These are phyloP conservation scores for Aquanectria penicillioides DNA, from an alignment of 2,329 filamentous ascomycete genomes.

Conservation along the genomic window DNA sequence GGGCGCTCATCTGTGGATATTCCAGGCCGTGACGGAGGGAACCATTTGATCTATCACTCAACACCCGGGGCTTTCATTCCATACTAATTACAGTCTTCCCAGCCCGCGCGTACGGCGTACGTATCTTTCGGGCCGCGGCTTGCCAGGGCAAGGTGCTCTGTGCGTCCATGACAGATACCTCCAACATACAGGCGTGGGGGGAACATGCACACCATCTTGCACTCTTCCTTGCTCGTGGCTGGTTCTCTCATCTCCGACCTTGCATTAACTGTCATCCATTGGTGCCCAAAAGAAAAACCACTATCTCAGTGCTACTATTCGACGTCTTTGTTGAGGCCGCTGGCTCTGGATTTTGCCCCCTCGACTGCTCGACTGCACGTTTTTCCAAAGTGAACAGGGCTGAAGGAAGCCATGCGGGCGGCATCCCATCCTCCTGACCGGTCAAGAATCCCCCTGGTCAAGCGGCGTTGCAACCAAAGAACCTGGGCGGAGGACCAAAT, in stretches of 20 bases:
- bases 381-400: constrained; percentile 19
- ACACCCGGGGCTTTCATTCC: neutral
- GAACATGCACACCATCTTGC: constrained; percentile 13
- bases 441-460: constrained; percentile 21
- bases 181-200: constrained; percentile 1
- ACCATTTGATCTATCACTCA: neutral
- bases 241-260: constrained; percentile 14
- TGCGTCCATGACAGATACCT: constrained; percentile 4
- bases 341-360: neutral
- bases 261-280: constrained; percentile 6
- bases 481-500: constrained; percentile 2
- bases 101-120: neutral
- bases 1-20: neutral
- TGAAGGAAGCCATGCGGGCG: constrained; percentile 20
- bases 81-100: neutral
- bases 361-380: neutral
- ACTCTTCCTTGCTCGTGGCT: constrained; percentile 8
- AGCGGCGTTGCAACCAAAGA: constrained; percentile 27
- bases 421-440: constrained; percentile 16
- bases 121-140: constrained; percentile 7
- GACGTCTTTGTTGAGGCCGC: neutral
- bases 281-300: neutral
- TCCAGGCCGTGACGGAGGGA: neutral
- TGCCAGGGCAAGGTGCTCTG: constrained; percentile 16
- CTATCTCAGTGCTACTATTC: neutral